Evolutionary conservation across 179 eudicot genomes (phyloP), one percentile per base, ranked within the genome.

Genomic region (Beta lomatogona): DNA sequence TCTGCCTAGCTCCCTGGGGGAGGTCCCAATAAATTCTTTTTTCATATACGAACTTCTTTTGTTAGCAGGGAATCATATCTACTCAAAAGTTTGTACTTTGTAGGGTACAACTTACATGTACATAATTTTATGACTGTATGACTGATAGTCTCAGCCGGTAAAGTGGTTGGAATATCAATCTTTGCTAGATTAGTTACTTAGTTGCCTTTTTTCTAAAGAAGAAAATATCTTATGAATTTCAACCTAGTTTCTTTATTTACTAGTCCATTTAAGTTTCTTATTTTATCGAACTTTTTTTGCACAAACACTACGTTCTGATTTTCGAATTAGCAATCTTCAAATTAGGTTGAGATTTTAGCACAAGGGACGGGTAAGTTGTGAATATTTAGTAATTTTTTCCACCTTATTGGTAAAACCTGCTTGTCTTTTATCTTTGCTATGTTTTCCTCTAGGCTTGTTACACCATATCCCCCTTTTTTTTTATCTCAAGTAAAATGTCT

Each of bases 51-150:
- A 36, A 19, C 16, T 48, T 28, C 6, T 76, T 22, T 60, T 16
- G 9, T 19, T 9, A 64, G 45, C 73, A 65, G 15, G 18, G n/a
- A 65, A 64, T 41, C 31, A 22, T 77, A 48, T 71, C 41, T 13
- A 53, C 58, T 14, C 44, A 31, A n/a, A 71, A 36, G 41, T 36
- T 36, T 36, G 41, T 48, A 25, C 45, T n/a, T 21, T 25, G 45
- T 71, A 69, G 73, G 22, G 41, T 52, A 53, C 52, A 72, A 59
- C 25, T 71, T 53, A 72, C 59, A 72, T 72, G 76, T 72, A 36
- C 76, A 11, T 72, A 59, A 41, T 71, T 9, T 41, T 25, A 77
- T 77, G 45, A 55, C 9, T 46, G 61, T 63, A 9, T 31, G 52
- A 76, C 53, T 67, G 52, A 19, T 54, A 16, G 22, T 67, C 31